A percentile compares a stretch with the other conserved stretches of the same genome.
These are phyloP conservation scores for Aspergillus carlsbadensis DNA, from an alignment of 495 filamentous ascomycete genomes.

Conservation along the genomic window DNA sequence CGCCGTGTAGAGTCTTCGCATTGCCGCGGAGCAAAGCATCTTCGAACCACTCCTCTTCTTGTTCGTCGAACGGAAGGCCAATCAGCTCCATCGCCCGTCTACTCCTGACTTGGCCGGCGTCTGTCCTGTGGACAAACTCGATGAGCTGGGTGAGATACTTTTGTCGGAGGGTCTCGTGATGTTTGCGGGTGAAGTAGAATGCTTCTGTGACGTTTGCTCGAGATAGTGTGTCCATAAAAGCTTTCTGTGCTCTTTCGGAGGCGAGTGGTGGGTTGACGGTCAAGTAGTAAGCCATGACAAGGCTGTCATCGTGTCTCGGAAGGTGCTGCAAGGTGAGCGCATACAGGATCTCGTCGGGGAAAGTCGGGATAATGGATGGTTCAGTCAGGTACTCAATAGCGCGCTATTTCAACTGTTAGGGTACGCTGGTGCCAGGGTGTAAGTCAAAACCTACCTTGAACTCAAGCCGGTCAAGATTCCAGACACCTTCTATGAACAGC, in stretches of 20 bases:
- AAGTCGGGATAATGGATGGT: slow-evolving; percentile 73
- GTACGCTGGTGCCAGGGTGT: background rate
- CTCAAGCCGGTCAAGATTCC: slow-evolving; percentile 70
- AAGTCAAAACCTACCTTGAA: slow-evolving; percentile 51
- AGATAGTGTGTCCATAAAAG: slow-evolving; percentile 66
- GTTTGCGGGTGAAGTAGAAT: slow-evolving; percentile 67
- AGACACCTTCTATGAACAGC: slow-evolving; percentile 77
- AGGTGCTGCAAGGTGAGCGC: slow-evolving; percentile 60
- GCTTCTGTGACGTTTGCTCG: slow-evolving; percentile 68
- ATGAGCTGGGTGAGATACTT: slow-evolving; percentile 67
- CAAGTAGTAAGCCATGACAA: slow-evolving; percentile 75
- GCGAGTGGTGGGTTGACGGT: slow-evolving; percentile 65
- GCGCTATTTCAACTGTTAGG: slow-evolving; percentile 38
- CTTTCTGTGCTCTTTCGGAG: slow-evolving; percentile 53
- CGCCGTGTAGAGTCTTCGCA: slow-evolving; percentile 57
- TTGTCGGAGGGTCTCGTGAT: slow-evolving; percentile 58
- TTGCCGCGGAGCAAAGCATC: slow-evolving; percentile 60
- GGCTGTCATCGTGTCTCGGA: slow-evolving; percentile 57
- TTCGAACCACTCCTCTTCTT: slow-evolving; percentile 73
- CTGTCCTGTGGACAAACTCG: slow-evolving; percentile 54
- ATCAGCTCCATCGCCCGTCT: slow-evolving; percentile 66
- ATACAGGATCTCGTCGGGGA: slow-evolving; percentile 75
- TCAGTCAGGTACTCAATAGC: slow-evolving; percentile 72
- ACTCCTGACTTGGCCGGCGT: slow-evolving; percentile 44
- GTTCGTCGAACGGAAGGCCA: slow-evolving; percentile 62